phyloP scores from a whole-genome alignment of 768 basidiomycete genomes.

The Boletus barrowsii region DNA sequence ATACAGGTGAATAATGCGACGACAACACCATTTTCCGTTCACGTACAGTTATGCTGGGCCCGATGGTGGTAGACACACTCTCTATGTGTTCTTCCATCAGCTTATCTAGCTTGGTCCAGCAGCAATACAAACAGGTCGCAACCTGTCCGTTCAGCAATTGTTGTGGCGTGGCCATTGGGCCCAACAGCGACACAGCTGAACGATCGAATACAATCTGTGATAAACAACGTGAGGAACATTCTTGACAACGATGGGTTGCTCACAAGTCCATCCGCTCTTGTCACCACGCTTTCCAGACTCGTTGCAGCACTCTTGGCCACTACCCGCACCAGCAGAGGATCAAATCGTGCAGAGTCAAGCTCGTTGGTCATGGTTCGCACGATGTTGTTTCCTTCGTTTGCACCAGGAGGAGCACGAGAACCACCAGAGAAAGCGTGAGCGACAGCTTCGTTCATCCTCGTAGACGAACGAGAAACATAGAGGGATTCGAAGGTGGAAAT shows the following conservation, averaged over 20 bases:
- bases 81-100: conserved; percentile 24
- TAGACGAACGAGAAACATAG: conserved; percentile 84
- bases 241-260: conserved; percentile 21
- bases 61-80: conserved; percentile 51
- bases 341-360: conserved; percentile 48
- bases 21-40: neutral
- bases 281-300: conserved; percentile 66
- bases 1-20: conserved; percentile 1
- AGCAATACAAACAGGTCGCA: conserved; percentile 57
- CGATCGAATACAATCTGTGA: conserved; percentile 67
- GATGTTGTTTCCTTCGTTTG: conserved; percentile 72
- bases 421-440: conserved; percentile 74
- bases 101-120: conserved; percentile 25
- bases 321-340: conserved; percentile 78
- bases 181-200: conserved; percentile 68
- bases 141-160: conserved; percentile 77
- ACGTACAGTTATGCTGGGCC: conserved; percentile 58
- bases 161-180: conserved; percentile 74
- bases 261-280: conserved; percentile 68
- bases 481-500: conserved; percentile 80
- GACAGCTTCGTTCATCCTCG: conserved; percentile 80
- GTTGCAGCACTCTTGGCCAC: conserved; percentile 72
- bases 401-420: conserved; percentile 63
- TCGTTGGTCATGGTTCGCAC: conserved; percentile 84
- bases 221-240: neutral